These are phyloP conservation scores for Diplodia scrobiculata DNA, from an alignment of 2,329 filamentous ascomycete species.

Conservation along the genomic window DNA sequence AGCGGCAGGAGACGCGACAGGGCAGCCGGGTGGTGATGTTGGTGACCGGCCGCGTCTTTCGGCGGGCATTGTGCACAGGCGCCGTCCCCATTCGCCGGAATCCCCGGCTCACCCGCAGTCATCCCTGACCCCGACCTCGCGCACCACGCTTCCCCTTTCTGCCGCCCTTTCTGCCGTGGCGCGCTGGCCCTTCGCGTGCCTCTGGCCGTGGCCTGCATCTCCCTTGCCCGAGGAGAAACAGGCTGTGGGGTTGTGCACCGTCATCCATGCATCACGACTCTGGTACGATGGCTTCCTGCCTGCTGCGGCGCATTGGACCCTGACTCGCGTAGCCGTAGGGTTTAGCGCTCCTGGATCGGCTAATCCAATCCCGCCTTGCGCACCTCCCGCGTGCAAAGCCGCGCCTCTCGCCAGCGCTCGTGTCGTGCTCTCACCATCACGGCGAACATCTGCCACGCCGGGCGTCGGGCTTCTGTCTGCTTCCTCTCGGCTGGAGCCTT, in stretches of 20 bases:
- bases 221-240: neutral
- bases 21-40: neutral
- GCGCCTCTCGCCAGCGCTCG: neutral
- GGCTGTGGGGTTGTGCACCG: neutral
- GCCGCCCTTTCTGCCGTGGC: neutral
- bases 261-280: slow-evolving; percentile 4
- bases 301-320: neutral
- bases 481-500: neutral
- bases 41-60: slow-evolving; percentile 13
- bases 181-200: neutral
- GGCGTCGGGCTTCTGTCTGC: neutral
- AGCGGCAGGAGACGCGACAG: neutral
- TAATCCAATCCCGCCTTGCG: neutral
- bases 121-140: slow-evolving; percentile 6
- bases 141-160: neutral
- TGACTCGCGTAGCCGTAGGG: slow-evolving; percentile 13
- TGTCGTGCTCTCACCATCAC: neutral
- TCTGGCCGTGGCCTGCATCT: neutral
- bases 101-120: slow-evolving; percentile 8
- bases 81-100: neutral
- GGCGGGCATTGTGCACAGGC: neutral
- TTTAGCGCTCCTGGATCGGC: slow-evolving; percentile 11
- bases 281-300: neutral
- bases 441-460: neutral
- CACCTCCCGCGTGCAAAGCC: neutral